Percentiles rank a stretch among this genome's conserved stretches.
Conservation (phyloP, 139 green algal species). For the Chlamydomonas schloesseri region DNA sequence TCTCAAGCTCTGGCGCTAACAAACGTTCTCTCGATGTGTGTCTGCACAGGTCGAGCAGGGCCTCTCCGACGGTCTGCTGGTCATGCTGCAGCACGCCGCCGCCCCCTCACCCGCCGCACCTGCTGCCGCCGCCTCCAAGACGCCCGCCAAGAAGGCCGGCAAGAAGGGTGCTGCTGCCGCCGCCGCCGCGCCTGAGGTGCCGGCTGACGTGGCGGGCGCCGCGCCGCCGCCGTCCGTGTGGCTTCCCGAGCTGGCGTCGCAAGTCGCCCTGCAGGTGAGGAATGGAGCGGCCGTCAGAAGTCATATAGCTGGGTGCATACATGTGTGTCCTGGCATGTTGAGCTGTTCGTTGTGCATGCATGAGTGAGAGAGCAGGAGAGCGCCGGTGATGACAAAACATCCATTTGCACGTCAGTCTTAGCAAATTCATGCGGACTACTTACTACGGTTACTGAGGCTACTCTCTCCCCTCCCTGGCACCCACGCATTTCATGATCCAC, state of each 20-base stretch:
- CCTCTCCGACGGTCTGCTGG: slow-evolving; percentile 28
- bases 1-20: no score
- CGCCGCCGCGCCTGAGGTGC: neutral
- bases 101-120: neutral
- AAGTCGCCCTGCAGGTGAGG: slow-evolving; percentile 60
- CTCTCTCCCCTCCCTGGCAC: neutral
- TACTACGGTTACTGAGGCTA: slow-evolving; percentile 70
- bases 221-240: slow-evolving; percentile 36
- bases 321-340: neutral
- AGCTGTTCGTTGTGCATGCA: neutral
- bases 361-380: neutral
- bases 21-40: no score
- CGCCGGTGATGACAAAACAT: slow-evolving; percentile 63
- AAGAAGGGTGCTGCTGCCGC: neutral
- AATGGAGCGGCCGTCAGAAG: no score
- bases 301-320: no score
- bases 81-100: neutral
- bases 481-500: neutral
- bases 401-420: slow-evolving; percentile 82
- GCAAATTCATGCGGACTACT: slow-evolving; percentile 40
- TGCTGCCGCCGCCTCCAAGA: neutral
- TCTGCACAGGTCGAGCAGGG: slow-evolving; percentile 23
- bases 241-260: slow-evolving; percentile 55
- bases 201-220: neutral
- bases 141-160: slow-evolving; percentile 7